phyloP scores from a whole-genome alignment of 1,139 yeast species.

The Yamadazyma dendronema region DNA sequence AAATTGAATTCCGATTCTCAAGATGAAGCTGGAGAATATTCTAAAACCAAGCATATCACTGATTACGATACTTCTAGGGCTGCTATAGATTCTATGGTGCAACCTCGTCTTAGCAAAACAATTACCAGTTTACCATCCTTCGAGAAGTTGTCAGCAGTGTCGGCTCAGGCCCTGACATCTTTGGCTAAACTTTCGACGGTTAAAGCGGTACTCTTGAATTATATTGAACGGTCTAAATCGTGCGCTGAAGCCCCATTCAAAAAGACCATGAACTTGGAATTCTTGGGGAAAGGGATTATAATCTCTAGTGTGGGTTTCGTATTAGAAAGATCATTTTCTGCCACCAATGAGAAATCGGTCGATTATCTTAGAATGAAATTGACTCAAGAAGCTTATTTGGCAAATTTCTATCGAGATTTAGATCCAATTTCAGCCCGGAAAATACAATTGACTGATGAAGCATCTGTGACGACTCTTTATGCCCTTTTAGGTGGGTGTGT shows the following conservation, averaged over 20 bases:
- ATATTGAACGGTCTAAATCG: slow-evolving; percentile 63
- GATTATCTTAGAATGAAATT: slow-evolving; percentile 58
- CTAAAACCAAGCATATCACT: slow-evolving; percentile 28
- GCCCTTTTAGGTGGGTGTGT: slow-evolving; percentile 68
- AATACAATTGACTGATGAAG: slow-evolving; percentile 34
- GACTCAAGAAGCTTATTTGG: slow-evolving; percentile 40
- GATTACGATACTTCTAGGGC: slow-evolving; percentile 36
- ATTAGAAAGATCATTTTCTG: slow-evolving; percentile 50
- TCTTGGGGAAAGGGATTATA: slow-evolving; percentile 57
- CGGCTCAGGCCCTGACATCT: not conserved
- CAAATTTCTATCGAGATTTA: slow-evolving; percentile 49
- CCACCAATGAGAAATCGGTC: slow-evolving; percentile 37
- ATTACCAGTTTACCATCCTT: slow-evolving; percentile 12
- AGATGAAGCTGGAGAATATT: slow-evolving; percentile 35
- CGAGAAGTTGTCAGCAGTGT: slow-evolving; percentile 5
- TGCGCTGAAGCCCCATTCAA: slow-evolving; percentile 52
- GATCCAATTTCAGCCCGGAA: slow-evolving; percentile 40
- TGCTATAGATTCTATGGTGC: slow-evolving; percentile 38
- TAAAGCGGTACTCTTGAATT: slow-evolving; percentile 29
- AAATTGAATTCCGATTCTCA: slow-evolving; percentile 33
- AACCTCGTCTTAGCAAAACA: slow-evolving; percentile 27
- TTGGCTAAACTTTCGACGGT: slow-evolving; percentile 15
- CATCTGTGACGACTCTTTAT: slow-evolving; percentile 51
- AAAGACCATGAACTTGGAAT: slow-evolving; percentile 47
- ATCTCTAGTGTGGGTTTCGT: slow-evolving; percentile 57